Conservation (phyloP, 805 yeast genomes). For the Debaryomyces prosopidis region DNA sequence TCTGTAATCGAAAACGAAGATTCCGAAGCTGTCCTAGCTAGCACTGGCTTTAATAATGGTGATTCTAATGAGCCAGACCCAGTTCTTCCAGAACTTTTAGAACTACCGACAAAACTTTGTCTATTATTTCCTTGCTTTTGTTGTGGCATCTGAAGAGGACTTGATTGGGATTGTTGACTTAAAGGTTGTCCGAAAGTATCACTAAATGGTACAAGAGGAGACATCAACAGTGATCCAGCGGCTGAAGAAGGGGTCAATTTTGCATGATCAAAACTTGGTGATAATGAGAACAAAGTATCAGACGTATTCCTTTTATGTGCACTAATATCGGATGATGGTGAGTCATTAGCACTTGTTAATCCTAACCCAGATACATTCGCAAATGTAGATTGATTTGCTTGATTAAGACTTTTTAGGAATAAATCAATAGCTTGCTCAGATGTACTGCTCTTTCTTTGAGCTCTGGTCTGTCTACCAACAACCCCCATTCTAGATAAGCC, state of each 20-base stretch:
- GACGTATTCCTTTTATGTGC: slow-evolving; percentile 38
- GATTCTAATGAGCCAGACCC: slow-evolving; percentile 46
- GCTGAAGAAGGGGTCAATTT: slow-evolving; percentile 13
- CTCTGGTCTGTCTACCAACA: slow-evolving; percentile 68
- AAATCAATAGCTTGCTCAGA: slow-evolving; percentile 44
- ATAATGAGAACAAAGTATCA: slow-evolving; percentile 45
- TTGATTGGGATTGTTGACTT: background rate
- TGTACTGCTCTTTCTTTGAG: slow-evolving; percentile 42
- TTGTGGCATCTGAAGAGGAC: background rate
- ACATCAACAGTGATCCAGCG: slow-evolving; percentile 3
- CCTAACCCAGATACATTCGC: slow-evolving; percentile 16
- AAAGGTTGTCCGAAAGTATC: slow-evolving; percentile 10
- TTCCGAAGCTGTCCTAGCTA: slow-evolving; percentile 53
- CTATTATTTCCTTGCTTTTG: slow-evolving; percentile 2
- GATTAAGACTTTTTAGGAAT: slow-evolving; percentile 30
- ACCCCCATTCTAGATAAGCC: slow-evolving; percentile 91
- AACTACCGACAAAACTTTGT: slow-evolving; percentile 4
- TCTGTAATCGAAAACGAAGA: slow-evolving; percentile 57
- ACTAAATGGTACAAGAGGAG: slow-evolving; percentile 14
- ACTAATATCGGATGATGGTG: slow-evolving; percentile 22
- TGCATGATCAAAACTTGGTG: slow-evolving; percentile 37
- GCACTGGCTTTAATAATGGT: slow-evolving; percentile 49
- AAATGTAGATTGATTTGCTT: slow-evolving; percentile 24
- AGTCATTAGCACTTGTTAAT: slow-evolving; percentile 13
- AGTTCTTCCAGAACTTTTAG: slow-evolving; percentile 6